Conservation (phyloP, 257 asterid genomes). For the Leptodermis oblonga region DNA sequence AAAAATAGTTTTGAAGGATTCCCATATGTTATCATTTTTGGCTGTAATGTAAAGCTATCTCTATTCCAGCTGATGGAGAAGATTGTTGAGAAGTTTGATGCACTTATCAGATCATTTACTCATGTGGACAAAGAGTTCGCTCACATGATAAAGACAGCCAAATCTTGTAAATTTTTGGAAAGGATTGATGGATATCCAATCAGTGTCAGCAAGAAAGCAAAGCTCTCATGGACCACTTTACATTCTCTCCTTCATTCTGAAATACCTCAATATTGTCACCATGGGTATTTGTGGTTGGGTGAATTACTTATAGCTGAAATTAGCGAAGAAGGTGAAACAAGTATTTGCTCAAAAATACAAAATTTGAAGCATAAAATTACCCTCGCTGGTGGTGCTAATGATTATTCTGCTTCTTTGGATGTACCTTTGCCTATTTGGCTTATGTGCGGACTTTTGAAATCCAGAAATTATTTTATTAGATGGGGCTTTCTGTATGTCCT, state of each 20-base stretch:
- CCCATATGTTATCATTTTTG: neutral
- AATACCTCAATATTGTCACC: constrained; percentile 70
- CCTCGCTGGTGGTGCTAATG: constrained; percentile 75
- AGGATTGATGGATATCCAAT: constrained; percentile 48
- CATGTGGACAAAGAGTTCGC: constrained; percentile 83
- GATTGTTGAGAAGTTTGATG: constrained; percentile 78
- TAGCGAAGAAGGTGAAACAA: constrained; percentile 57
- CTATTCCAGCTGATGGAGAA: constrained; percentile 79
- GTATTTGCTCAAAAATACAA: constrained; percentile 69
- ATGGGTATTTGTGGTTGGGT: constrained; percentile 96
- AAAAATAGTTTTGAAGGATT: neutral
- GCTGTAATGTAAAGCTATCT: constrained; percentile 8
- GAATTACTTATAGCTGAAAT: constrained; percentile 89
- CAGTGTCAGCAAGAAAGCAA: constrained; percentile 49
- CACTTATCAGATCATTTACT: constrained; percentile 73
- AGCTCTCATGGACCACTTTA: constrained; percentile 83
- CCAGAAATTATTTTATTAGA: constrained; percentile 62
- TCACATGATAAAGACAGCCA: constrained; percentile 65
- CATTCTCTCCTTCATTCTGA: constrained; percentile 99
- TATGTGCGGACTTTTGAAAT: constrained; percentile 91
- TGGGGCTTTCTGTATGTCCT: constrained; percentile 88
- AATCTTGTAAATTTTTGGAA: constrained; percentile 63
- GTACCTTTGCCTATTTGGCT: constrained; percentile 94
- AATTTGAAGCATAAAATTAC: constrained; percentile 68
- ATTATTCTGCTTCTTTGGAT: constrained; percentile 66